These are phyloP conservation scores for Sugiyamaella neomexicana DNA, from an alignment of 1,139 yeast genomes.

Conservation along the genomic window DNA sequence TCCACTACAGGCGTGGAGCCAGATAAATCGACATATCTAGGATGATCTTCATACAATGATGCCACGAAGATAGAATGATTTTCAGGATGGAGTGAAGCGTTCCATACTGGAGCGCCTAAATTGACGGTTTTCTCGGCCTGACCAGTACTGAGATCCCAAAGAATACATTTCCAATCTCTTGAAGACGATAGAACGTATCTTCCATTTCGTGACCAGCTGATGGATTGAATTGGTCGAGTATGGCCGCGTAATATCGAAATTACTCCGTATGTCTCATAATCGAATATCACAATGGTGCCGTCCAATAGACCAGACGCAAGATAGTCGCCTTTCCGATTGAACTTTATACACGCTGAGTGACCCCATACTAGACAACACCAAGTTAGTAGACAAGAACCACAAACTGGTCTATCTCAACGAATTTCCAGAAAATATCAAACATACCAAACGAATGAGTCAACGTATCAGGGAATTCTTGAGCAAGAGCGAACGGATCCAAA, in stretches of 20 bases:
- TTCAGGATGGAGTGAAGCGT: constrained; percentile 58
- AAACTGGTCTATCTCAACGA: background rate
- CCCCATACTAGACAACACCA: constrained; percentile 45
- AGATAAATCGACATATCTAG: constrained; percentile 36
- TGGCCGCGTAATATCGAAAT: constrained; percentile 62
- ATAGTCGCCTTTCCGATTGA: constrained; percentile 79
- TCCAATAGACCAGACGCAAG: constrained; percentile 81
- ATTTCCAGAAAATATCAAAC: too few relatives aligned
- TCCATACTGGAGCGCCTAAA: constrained; percentile 75
- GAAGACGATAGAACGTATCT: constrained; percentile 70
- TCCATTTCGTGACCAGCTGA: constrained; percentile 78
- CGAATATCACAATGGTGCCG: constrained; percentile 79
- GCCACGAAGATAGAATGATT: constrained; percentile 50
- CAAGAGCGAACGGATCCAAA: constrained; percentile 87
- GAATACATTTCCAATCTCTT: constrained; percentile 77
- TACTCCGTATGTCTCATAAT: constrained; percentile 64
- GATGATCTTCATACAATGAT: constrained; percentile 42
- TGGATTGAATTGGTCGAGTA: constrained; percentile 69
- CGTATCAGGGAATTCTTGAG: constrained; percentile 89
- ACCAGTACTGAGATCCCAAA: constrained; percentile 71
- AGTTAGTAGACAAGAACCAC: background rate
- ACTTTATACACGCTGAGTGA: constrained; percentile 72
- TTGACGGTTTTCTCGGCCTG: constrained; percentile 48
- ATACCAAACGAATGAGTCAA: constrained; percentile 60
- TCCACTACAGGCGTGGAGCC: constrained; percentile 29